Evolutionary conservation across 306 rosid species (phyloP).

Genomic region (Cercis canadensis): DNA sequence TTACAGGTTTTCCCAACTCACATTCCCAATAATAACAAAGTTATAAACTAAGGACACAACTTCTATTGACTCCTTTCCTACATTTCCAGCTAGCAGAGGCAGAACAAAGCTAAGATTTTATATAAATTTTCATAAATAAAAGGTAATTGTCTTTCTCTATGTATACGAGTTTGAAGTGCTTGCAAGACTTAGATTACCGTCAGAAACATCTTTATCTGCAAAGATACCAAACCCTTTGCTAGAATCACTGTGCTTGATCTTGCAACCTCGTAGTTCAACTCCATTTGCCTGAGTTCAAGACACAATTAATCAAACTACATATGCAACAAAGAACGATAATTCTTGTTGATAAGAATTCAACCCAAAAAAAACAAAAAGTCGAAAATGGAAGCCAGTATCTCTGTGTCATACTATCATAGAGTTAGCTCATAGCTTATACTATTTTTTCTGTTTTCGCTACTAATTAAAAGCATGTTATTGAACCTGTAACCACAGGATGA

Average conservation of each 20-base stretch:
- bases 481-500: constrained; percentile 85
- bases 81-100: neutral
- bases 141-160: neutral
- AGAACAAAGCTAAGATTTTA: neutral
- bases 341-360: neutral
- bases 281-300: constrained; percentile 67
- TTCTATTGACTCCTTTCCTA: neutral
- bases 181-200: constrained; percentile 57
- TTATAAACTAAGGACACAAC: constrained; percentile 24
- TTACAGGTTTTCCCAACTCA: neutral
- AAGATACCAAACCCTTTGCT: constrained; percentile 88
- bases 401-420: neutral
- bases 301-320: constrained; percentile 37
- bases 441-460: neutral
- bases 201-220: constrained; percentile 59
- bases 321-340: neutral
- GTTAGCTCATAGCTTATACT: neutral
- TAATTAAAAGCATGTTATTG: constrained; percentile 7
- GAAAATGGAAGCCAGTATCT: neutral
- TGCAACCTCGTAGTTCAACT: constrained; percentile 77
- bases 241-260: constrained; percentile 74
- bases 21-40: constrained; percentile 11
- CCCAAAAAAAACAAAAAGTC: too few species aligned
- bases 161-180: neutral
- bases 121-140: neutral